These are phyloP conservation scores for Juglanconis oblonga DNA, from an alignment of 2,329 filamentous ascomycete species.

Conservation along the genomic window DNA sequence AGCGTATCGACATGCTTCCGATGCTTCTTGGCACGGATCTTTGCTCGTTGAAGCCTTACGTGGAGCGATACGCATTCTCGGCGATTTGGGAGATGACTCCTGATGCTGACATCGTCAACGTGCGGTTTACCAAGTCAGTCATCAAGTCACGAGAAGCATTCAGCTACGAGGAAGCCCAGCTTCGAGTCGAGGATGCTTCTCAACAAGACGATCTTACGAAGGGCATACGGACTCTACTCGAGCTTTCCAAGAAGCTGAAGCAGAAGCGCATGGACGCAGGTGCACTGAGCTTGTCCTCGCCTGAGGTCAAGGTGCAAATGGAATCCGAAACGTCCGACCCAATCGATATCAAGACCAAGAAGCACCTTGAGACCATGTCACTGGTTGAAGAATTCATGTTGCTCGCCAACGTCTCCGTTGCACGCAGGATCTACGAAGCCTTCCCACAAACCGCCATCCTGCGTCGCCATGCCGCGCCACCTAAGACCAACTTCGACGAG, in stretches of 20 bases:
- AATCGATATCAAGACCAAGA: constrained; percentile 93
- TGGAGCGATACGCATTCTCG: constrained; percentile 89
- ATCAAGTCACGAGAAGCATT: constrained; percentile 96
- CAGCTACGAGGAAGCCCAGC: constrained; percentile 93
- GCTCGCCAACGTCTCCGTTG: constrained; percentile 94
- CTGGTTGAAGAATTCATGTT: constrained; percentile 99
- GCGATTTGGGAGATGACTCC: constrained; percentile 85
- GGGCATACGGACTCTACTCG: constrained; percentile 82
- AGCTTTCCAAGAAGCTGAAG: constrained; percentile 87
- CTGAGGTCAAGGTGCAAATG: constrained; percentile 92
- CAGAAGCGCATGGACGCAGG: constrained; percentile 96
- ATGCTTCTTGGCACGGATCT: constrained; percentile 93
- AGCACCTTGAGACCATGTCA: constrained; percentile 91
- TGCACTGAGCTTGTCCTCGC: constrained; percentile 92
- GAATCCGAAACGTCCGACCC: constrained; percentile 96
- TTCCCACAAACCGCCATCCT: constrained; percentile 96
- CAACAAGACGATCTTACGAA: constrained; percentile 86
- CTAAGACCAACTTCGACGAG: constrained; percentile 95
- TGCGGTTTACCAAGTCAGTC: constrained; percentile 95
- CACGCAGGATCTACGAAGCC: constrained; percentile 81
- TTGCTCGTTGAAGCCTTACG: constrained; percentile 94
- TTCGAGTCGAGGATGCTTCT: constrained; percentile 84
- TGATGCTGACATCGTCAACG: constrained; percentile 78
- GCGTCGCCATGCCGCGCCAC: constrained; percentile 85
- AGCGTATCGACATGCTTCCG: constrained; percentile 99